Base-by-base conservation (phyloP, 768 basidiomycete species). In the Boletus rufocinnamomeus region DNA sequence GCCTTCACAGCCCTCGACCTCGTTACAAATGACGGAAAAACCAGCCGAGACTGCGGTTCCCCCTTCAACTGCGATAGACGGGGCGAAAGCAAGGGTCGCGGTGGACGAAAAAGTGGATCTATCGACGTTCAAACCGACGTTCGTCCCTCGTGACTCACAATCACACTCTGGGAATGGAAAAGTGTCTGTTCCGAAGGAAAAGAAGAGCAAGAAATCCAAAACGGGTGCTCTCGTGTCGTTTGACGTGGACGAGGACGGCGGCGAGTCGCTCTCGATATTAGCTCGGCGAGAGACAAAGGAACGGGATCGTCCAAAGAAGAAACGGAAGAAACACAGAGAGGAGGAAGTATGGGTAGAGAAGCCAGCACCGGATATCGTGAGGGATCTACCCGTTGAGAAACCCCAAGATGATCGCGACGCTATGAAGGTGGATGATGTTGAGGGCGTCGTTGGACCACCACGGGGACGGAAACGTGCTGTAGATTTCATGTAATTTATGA, bases 111-210 rank as follows among this genome's bases (percentile, higher is more conserved):
- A 68, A 25, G 75, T 82, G 9, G 88, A 94, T 67, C 62, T 86
- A 28, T 74, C 80, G n/a, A 85, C 87, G 0, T 98, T 96, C 80
- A 91, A 88, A 66, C 95, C 95, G 1, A 91, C 87, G 0, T 98
- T 98, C 69, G 84, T 92, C 9, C 85, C 87, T 7, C 74, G 77
- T 9, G 75, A 74, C 21, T 57, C 70, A 2, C 69, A 74, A 10
- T 71, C 72, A 54, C 79, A 80, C 2, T 81, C 80, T 52, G 67
- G 69, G 35, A 75, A 76, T 53, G 76, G 74, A 50, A 75, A 82
- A 66, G 77, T 77, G 48, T 61, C 68, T 19, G 71, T 71, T 52
- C 71, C 74, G 40, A 85, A 82, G 67, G 78, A 82, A 54, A 78
- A 80, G 52, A 76, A 76, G 59, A 74, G 72, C 59, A 81, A 85